A percentile compares a stretch with the other conserved stretches of the same genome.
Conservation (phyloP, 23 red algal genomes). For the Gracilaria vermiculophylla region DNA sequence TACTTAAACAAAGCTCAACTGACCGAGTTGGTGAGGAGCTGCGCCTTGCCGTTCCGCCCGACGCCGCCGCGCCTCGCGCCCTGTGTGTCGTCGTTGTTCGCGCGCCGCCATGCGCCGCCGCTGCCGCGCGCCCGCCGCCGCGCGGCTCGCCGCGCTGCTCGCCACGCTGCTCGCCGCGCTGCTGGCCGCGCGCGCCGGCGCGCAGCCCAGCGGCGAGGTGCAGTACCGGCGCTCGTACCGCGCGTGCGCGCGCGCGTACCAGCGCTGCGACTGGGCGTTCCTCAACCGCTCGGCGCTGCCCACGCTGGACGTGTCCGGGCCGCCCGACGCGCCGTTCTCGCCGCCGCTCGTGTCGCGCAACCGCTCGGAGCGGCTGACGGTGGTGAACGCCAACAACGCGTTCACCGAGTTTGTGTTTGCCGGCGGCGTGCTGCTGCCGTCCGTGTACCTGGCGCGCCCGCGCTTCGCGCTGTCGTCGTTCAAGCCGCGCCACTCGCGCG, state of each 20-base stretch:
- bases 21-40: no score
- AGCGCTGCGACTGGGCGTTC: background rate
- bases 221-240: background rate
- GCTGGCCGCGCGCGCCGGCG: background rate
- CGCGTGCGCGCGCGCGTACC: background rate
- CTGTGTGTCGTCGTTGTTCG: no score
- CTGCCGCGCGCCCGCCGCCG: no score
- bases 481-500: background rate
- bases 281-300: background rate
- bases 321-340: background rate
- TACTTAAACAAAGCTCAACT: no score
- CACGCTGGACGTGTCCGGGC: background rate
- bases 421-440: background rate
- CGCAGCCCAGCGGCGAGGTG: background rate
- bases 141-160: no score
- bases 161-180: background rate
- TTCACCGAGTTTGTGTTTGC: slow-evolving; percentile 21
- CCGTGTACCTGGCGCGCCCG: background rate
- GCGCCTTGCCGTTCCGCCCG: no score
- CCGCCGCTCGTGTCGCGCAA: slow-evolving; percentile 7
- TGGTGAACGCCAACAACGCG: slow-evolving; percentile 17
- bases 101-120: no score
- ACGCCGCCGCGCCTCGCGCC: no score
- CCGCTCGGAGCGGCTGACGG: background rate
- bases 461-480: background rate